Evolutionary conservation across 2,329 filamentous ascomycete genomes (phyloP), one percentile per base, ranked within the genome.

Genomic region (Aspergillus awamori): DNA sequence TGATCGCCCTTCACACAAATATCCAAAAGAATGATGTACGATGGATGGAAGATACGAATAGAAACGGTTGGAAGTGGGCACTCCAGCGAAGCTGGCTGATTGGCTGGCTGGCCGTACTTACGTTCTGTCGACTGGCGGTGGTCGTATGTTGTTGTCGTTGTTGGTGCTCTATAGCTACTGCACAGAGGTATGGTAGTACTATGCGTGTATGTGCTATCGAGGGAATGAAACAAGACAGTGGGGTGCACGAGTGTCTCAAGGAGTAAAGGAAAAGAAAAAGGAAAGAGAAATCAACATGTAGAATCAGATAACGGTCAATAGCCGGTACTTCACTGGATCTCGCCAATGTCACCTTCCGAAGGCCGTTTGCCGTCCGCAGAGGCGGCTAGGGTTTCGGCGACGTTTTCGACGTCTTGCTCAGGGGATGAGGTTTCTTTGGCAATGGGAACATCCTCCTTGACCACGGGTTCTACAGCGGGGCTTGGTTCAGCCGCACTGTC

Each of bases 321-420:
- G 22, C 45, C 47, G n/a, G 26, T 17, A 51, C 47, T 51, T 51
- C 26, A 51, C 26, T 20, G 26, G 47, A 15, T 52, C 10, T 52
- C 48, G 33, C 33, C 47, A 33, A 56, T 45, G 28, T 64, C 63
- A 53, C 69, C 68, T 43, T 73, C 67, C 30, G 70, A 72, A 2
- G 51, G 13, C 41, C 52, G 65, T 62, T 75, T 74, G 33, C 66
- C 69, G 30, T 73, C 69, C 20, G 70, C 69, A 36, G 68, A 56
- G 8, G 68, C 70, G 43, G 67, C 45, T 55, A 68, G 55, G n/a
- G 63, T 57, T 58, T 74, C 71, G 6, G 69, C 52, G 17, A 62
- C 59, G 11, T 64, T 56, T 5, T 73, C 71, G 30, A 69, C 22
- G 41, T 65, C 39, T 4, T 61, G 61, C 28, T 70, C 63, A 17